phyloP scores from a whole-genome alignment of 331 rosid genomes.

The Quercus lobata region DNA sequence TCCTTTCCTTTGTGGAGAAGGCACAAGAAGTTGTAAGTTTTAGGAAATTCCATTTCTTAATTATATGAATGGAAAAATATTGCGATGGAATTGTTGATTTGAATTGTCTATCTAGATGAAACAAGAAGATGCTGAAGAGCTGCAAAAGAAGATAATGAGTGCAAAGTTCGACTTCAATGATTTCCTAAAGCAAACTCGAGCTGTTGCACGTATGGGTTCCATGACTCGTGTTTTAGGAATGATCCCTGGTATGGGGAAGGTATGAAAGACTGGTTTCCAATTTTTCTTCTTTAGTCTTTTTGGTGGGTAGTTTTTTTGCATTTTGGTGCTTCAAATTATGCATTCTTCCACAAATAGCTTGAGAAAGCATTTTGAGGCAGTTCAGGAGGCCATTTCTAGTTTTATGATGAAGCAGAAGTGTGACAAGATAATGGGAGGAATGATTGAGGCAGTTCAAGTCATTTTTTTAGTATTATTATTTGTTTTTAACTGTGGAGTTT shows the following conservation, averaged over 20 bases:
- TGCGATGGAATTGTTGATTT: conserved; percentile 7
- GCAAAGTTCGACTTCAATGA: conserved; percentile 97
- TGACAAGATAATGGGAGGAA: background rate
- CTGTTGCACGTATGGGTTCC: conserved; percentile 95
- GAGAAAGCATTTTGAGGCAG: background rate
- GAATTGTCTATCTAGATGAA: conserved; percentile 52
- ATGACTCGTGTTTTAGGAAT: conserved; percentile 95
- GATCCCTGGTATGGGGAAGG: conserved; percentile 99
- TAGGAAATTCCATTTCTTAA: conserved; percentile 2
- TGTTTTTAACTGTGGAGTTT: background rate
- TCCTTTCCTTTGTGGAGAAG: conserved; percentile 96
- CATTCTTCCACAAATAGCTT: background rate
- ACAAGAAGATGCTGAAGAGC: conserved; percentile 95
- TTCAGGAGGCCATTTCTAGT: background rate
- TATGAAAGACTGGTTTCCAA: conserved; percentile 24
- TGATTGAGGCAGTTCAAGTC: background rate
- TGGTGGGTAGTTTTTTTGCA: background rate
- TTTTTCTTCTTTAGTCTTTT: background rate
- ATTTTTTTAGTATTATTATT: background rate
- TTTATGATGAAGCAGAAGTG: conserved; percentile 2
- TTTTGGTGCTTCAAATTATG: background rate
- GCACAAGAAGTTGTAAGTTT: conserved; percentile 94
- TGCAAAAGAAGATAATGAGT: conserved; percentile 98
- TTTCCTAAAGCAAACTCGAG: conserved; percentile 92
- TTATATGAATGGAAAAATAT: background rate